phyloP scores from a whole-genome alignment of 306 rosid species.

The Corylus americana region DNA sequence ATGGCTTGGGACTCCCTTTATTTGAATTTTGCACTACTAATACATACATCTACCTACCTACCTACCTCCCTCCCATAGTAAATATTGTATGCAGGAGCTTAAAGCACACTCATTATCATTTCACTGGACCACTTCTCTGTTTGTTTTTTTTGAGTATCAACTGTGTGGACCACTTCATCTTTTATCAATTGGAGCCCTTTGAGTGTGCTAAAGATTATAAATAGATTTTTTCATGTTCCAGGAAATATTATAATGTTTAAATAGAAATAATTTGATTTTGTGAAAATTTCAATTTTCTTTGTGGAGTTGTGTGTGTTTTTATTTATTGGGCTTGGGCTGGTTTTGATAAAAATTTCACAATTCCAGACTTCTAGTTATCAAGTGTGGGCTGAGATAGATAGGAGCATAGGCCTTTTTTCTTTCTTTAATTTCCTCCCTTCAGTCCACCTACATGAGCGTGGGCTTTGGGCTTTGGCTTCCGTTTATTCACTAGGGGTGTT shows the following conservation, averaged over 20 bases:
- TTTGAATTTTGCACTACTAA: constrained; percentile 16
- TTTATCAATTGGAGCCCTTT: constrained; percentile 10
- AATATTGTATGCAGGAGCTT: constrained; percentile 23
- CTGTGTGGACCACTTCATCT: neutral
- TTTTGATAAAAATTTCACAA: too few species aligned
- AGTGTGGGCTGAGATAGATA: neutral
- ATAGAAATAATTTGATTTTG: too few species aligned
- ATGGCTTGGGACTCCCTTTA: constrained; percentile 15
- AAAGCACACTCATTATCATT: constrained; percentile 24
- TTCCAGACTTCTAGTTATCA: neutral
- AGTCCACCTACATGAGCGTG: too few species aligned
- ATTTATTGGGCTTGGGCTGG: too few species aligned
- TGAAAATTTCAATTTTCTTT: too few species aligned
- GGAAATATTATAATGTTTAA: too few species aligned
- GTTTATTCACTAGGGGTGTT: too few species aligned
- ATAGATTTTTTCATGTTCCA: too few species aligned
- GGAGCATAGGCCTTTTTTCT: neutral
- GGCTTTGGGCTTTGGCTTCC: too few species aligned
- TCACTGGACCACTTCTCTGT: constrained; percentile 23
- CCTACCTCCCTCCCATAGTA: neutral
- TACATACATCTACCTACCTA: constrained; percentile 20
- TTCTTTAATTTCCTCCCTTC: neutral
- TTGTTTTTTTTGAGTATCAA: neutral
- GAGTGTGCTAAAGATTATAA: too few species aligned
- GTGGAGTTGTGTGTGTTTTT: too few species aligned